A percentile compares a stretch with the other conserved stretches of the same genome.
These are phyloP conservation scores for Luffa aegyptiaca DNA, from an alignment of 306 rosid genomes.

Conservation along the genomic window DNA sequence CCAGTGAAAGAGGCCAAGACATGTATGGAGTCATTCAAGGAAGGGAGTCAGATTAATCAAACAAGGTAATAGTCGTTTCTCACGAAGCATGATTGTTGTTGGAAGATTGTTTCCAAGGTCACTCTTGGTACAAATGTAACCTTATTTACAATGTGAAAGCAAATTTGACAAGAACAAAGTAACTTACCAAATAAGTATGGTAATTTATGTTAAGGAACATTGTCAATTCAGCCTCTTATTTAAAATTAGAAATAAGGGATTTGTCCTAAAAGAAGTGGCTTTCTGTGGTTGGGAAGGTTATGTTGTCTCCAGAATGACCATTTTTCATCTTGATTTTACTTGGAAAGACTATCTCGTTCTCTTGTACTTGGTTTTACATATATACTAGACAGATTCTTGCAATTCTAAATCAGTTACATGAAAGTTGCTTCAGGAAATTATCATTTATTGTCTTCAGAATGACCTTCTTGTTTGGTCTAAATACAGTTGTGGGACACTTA, in stretches of 20 bases:
- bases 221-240: background rate
- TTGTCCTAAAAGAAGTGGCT: background rate
- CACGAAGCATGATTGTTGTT: background rate
- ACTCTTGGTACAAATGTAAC: no score
- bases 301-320: background rate
- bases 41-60: conserved; percentile 21
- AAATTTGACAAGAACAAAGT: no score
- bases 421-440: no score
- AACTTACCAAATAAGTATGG: background rate
- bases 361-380: background rate
- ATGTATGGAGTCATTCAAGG: conserved; percentile 12
- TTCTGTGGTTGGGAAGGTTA: background rate
- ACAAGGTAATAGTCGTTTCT: conserved; percentile 30
- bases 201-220: background rate
- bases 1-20: conserved; percentile 10
- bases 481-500: no score
- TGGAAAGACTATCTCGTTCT: background rate
- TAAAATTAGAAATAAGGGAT: background rate
- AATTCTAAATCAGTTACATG: background rate
- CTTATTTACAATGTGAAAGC: no score
- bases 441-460: background rate
- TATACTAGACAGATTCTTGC: no score
- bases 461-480: no score
- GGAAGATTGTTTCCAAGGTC: no score
- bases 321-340: background rate